Evolutionary conservation across 257 asterid genomes (phyloP).

Genomic region (Petunia secreta): DNA sequence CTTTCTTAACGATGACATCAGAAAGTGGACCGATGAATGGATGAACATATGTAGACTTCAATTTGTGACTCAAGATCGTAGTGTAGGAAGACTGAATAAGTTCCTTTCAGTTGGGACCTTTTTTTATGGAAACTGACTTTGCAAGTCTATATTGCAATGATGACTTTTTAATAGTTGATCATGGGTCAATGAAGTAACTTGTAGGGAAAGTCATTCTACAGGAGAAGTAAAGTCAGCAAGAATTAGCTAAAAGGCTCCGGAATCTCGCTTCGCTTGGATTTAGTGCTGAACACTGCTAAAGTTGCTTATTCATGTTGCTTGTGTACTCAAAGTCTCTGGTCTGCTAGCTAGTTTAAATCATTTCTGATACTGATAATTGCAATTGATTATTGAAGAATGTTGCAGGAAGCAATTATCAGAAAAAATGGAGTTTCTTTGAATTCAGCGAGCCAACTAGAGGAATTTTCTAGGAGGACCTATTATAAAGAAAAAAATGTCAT

Average conservation of each 20-base stretch:
- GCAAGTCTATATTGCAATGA: neutral
- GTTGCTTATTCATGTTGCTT: neutral
- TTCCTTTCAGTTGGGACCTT: neutral
- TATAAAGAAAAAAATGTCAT: neutral
- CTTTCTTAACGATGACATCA: neutral
- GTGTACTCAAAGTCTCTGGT: neutral
- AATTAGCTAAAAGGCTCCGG: neutral
- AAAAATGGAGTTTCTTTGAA: neutral
- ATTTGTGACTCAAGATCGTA: neutral
- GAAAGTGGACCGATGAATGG: neutral
- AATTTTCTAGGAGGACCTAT: neutral
- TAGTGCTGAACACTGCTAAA: slow-evolving; percentile 6
- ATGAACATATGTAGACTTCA: neutral
- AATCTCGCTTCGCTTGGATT: neutral
- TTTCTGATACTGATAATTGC: neutral
- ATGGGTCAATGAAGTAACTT: neutral
- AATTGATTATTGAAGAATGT: slow-evolving; percentile 15
- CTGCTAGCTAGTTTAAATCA: neutral
- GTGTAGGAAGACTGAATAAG: neutral
- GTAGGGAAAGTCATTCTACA: neutral
- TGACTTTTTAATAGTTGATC: neutral
- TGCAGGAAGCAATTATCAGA: neutral
- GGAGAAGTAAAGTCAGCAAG: neutral
- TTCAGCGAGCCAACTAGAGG: neutral
- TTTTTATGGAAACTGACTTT: slow-evolving; percentile 1